A percentile compares a stretch with the other conserved stretches of the same genome.
These are phyloP conservation scores for Dipodascopsis uninucleata DNA, from an alignment of 805 yeast species.

Conservation along the genomic window DNA sequence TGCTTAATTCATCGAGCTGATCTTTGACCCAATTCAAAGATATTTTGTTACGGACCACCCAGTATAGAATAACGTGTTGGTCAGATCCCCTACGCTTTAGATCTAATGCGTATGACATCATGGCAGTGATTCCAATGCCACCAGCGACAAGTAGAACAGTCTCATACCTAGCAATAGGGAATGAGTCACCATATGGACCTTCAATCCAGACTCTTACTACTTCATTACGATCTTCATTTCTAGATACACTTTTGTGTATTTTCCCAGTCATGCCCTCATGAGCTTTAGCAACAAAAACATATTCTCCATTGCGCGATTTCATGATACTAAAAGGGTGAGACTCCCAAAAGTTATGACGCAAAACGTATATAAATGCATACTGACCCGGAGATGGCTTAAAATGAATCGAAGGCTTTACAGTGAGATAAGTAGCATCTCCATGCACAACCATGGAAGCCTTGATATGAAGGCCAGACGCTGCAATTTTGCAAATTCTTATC, in stretches of 20 bases:
- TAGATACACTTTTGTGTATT: not conserved
- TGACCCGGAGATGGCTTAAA: conserved; percentile 26
- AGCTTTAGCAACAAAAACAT: conserved; percentile 16
- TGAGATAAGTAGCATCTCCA: conserved; percentile 13
- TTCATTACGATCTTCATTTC: not conserved
- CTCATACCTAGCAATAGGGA: conserved; percentile 48
- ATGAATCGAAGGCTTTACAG: conserved; percentile 9
- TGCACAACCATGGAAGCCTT: conserved; percentile 3
- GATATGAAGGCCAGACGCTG: conserved; percentile 26
- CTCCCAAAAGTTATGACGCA: conserved; percentile 23
- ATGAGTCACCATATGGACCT: conserved; percentile 56
- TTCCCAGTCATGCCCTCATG: conserved; percentile 8
- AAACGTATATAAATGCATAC: conserved; percentile 26
- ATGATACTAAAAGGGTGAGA: conserved; percentile 23
- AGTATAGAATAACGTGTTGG: conserved; percentile 23
- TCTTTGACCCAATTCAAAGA: conserved; percentile 19
- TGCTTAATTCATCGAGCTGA: conserved; percentile 18
- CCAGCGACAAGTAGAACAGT: conserved; percentile 55
- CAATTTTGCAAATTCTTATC: conserved; percentile 52
- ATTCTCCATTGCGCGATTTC: conserved; percentile 10
- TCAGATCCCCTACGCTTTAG: conserved; percentile 15
- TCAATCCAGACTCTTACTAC: conserved; percentile 41
- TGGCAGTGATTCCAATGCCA: conserved; percentile 62
- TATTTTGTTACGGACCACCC: conserved; percentile 21
- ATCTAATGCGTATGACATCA: conserved; percentile 45